phyloP scores from a whole-genome alignment of 2,329 filamentous ascomycete species.

The Ascochyta viciae-villosae region DNA sequence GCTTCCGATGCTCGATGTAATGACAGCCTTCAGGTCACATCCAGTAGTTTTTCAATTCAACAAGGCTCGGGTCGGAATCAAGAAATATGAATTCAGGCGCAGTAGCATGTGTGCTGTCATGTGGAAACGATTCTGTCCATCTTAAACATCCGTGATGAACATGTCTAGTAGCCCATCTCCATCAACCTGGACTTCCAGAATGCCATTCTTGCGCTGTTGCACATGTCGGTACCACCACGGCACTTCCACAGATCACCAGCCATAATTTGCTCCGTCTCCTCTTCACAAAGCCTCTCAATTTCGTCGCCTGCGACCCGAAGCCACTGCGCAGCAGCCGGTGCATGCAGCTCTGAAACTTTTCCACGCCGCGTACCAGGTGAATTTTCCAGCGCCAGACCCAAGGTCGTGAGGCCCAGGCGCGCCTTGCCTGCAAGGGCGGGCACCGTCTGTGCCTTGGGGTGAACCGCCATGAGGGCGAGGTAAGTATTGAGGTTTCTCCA shows the following conservation, averaged over 20 bases:
- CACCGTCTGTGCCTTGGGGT: slow-evolving; percentile 3
- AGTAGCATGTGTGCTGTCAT: too few relatives aligned
- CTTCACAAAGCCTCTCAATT: slow-evolving; percentile 6
- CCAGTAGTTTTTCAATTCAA: too few relatives aligned
- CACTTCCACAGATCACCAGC: slow-evolving; percentile 6
- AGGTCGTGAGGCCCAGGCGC: background rate
- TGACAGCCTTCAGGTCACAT: too few relatives aligned
- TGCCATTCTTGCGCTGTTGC: slow-evolving; percentile 3
- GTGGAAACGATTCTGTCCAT: too few relatives aligned
- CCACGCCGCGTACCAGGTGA: slow-evolving; percentile 1
- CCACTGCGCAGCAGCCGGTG: slow-evolving; percentile 16
- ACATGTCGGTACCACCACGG: background rate
- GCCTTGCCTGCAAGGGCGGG: slow-evolving; percentile 1
- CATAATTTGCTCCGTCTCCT: background rate
- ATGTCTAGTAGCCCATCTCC: too few relatives aligned
- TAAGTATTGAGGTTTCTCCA: slow-evolving; percentile 17
- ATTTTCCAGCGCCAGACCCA: slow-evolving; percentile 8
- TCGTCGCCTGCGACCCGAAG: slow-evolving; percentile 9
- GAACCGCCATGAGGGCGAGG: slow-evolving; percentile 6
- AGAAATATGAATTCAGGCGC: too few relatives aligned
- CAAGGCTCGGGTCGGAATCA: too few relatives aligned
- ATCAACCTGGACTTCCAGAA: too few relatives aligned
- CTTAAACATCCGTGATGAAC: too few relatives aligned
- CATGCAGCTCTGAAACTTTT: slow-evolving; percentile 9
- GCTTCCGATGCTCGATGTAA: too few relatives aligned